Evolutionary conservation across 805 yeast genomes (phyloP), one percentile per base, ranked within the genome.

Genomic region (Candida vaughaniae): DNA sequence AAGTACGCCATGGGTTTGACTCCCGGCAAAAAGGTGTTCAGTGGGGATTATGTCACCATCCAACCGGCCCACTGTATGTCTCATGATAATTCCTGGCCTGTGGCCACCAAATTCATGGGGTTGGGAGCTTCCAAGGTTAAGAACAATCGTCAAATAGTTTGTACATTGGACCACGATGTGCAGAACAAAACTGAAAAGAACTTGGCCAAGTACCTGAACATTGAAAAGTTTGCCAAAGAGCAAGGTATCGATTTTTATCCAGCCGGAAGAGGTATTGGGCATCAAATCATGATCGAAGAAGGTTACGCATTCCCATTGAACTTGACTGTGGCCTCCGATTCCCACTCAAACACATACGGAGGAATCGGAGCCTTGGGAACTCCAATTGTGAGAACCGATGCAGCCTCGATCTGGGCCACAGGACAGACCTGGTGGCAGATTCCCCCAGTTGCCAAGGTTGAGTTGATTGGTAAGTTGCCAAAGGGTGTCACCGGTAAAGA

Each of bases 391-490:
- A 78, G 99, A 64, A 93, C 99, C 0, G 99, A 93, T 64, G 99
- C 98, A 16, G 99, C 99, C 3, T 80, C 97, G 7, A 91, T 93
- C 48, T 93, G 99, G 99, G 98, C 99, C 9, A 93, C 99, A 0
- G 98, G 98, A 27, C 95, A 89, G 66, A 93, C 99, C 3, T 93
- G 99, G 99, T 93, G 99, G 99, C 99, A 95, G 76, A 87, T 93
- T 38, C 99, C 99, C 3, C 98, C 99, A 0, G 98, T 93, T 16
- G 99, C 98, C 23, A 79, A 81, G 53, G 98, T 93, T 7, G 95
- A 87, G 60, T 74, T 93, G 38, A 70, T 75, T 47, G 96, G 96
- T 29, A 62, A 76, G 48, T 73, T 93, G 41, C 96, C 95, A 9
- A 64, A 73, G 34, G 96, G 96, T 12, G 89, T 87, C 12, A 80